Conservation (phyloP, 106 monocot genomes). For the Dioscorea alata region DNA sequence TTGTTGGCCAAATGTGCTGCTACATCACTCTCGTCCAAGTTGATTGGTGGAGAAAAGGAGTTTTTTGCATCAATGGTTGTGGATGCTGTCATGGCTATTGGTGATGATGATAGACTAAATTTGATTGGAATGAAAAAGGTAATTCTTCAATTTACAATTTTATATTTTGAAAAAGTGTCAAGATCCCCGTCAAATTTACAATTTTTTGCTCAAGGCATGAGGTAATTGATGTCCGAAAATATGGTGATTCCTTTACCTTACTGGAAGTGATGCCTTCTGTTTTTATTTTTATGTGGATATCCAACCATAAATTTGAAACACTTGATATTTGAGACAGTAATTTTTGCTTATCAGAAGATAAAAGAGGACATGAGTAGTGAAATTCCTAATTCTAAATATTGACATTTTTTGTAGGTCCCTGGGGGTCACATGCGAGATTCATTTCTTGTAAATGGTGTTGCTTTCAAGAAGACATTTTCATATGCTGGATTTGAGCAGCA, state of each 20-base stretch:
- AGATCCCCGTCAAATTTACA: no score
- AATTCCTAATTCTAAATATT: neutral
- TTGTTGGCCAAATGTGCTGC: constrained; percentile 92
- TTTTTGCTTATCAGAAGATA: no score
- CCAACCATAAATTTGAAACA: no score
- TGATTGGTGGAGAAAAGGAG: constrained; percentile 99
- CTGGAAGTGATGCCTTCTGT: no score
- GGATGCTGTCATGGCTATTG: constrained; percentile 94
- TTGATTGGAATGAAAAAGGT: constrained; percentile 97
- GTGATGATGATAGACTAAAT: constrained; percentile 87
- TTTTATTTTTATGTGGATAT: no score
- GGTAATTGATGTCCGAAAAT: no score
- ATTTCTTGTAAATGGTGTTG: constrained; percentile 96
- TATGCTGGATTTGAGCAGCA: constrained; percentile 99
- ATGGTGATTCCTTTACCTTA: no score
- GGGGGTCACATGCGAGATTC: constrained; percentile 98
- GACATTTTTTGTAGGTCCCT: constrained; percentile 52
- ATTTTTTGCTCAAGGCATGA: no score
- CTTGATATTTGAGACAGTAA: no score
- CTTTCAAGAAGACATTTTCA: constrained; percentile 99
- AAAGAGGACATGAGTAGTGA: no score
- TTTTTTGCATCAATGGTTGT: constrained; percentile 98
- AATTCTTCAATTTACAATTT: neutral
- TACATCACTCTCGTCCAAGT: constrained; percentile 93
- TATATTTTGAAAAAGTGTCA: no score